Percentiles rank a stretch among this genome's conserved stretches.
Conservation (phyloP, 345 rosid genomes). For the Arabis hirsuta region DNA sequence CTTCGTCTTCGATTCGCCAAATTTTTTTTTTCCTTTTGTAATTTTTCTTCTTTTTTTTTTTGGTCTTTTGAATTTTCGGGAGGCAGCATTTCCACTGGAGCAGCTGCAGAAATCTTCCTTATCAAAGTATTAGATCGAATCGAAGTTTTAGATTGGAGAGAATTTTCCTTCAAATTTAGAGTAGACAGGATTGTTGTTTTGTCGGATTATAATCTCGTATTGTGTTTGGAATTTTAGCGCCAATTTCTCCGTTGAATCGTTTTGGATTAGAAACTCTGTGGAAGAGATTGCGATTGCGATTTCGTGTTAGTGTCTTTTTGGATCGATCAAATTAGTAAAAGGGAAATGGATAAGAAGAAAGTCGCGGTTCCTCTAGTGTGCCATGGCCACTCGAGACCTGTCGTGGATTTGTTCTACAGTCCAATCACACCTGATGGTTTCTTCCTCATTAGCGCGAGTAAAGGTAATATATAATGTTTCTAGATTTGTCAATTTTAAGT, state of each 20-base stretch:
- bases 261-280: not conserved
- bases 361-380: constrained; percentile 68
- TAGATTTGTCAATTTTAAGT: not conserved
- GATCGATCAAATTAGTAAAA: constrained; percentile 13
- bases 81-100: constrained; percentile 19
- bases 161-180: not conserved
- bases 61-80: not conserved
- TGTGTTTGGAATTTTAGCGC: constrained; percentile 22
- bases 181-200: constrained; percentile 16
- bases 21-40: not conserved
- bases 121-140: constrained; percentile 20
- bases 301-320: not conserved
- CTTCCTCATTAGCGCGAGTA: constrained; percentile 81
- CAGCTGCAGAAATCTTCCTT: constrained; percentile 30
- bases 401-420: constrained; percentile 73
- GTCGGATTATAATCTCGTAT: constrained; percentile 6
- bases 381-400: constrained; percentile 83
- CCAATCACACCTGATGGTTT: constrained; percentile 80
- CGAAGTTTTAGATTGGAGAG: not conserved
- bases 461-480: constrained; percentile 42
- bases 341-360: constrained; percentile 72
- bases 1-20: not conserved
- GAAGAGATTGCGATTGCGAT: not conserved
- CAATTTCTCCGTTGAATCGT: not conserved
- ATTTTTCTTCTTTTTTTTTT: not conserved